Base-by-base conservation (phyloP, 2,329 filamentous ascomycete species). In the Coniosporium tulheliwenetii region DNA sequence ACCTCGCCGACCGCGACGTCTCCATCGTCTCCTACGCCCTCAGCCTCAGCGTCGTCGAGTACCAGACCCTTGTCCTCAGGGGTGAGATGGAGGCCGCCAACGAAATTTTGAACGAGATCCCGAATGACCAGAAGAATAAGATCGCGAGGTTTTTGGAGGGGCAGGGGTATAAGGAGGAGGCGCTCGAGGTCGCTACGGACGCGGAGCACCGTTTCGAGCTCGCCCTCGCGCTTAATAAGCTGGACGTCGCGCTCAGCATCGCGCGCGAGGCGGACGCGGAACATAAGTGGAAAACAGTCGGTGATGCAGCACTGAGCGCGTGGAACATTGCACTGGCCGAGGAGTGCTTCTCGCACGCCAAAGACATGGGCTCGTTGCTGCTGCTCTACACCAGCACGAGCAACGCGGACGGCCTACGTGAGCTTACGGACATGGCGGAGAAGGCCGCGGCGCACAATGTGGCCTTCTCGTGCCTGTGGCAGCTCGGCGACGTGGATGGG, bases 271-370 rank as follows among this genome's bases (percentile, higher is more conserved):
- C 85, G 9, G 81, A 95, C 47, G 83, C 79, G 1, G 91, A 96
- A 59, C 89, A 96, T 65, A 94, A 94, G 64, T 98, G 91, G 91
- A 96, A 96, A 72, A 87, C 78, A 3, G 85, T 98, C 4, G 91
- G 91, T 44, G 91, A 98, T 52, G 83, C 87, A 1, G 91, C 91
- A 1, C 73, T 98, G 34, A 66, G 77, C 8, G 80, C 69, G 1
- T 98, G 89, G 91, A 80, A 98, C 52, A 72, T 98, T 30, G 70
- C 74, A 5, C 75, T 96, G 2, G 91, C 91, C 0, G 81, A 91
- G 38, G 85, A 96, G 61, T 96, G 89, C 64, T 98, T 96, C 60
- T 77, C 77, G 13, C 79, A 91, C 43, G 86, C 87, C 37, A 91
- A 85, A 55, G 91, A 98, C 55, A 67, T 95, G 2, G 87, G 89